Conservation (phyloP, 805 yeast species). For the Lipomyces mesembrius region DNA sequence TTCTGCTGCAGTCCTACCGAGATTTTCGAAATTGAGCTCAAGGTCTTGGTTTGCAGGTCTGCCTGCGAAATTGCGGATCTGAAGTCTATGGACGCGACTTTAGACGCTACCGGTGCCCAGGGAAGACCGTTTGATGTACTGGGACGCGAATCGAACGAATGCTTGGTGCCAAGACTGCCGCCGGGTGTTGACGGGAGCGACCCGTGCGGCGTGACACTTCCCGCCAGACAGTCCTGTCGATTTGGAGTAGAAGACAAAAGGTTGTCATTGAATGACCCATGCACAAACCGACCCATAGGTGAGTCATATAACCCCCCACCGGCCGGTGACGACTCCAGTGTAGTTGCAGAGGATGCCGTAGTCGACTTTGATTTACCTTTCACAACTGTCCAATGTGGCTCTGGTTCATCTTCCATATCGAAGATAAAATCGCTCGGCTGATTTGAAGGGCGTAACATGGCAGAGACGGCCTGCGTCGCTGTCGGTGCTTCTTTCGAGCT, state of each 20-base stretch:
- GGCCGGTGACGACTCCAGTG: constrained; percentile 30
- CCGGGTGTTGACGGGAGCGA: constrained; percentile 9
- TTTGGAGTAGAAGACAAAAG: background rate
- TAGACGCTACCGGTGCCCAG: constrained; percentile 23
- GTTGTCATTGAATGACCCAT: constrained; percentile 9
- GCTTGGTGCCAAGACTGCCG: background rate
- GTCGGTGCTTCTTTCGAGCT: constrained; percentile 21
- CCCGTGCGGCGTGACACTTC: constrained; percentile 14
- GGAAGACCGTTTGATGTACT: constrained; percentile 1
- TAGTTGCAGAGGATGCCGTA: constrained; percentile 16
- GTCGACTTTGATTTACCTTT: constrained; percentile 24
- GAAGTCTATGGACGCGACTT: constrained; percentile 20
- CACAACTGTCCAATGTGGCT: constrained; percentile 23
- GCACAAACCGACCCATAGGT: constrained; percentile 7
- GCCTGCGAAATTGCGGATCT: background rate
- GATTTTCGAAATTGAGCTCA: constrained; percentile 21
- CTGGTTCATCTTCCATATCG: constrained; percentile 38
- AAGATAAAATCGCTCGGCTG: constrained; percentile 29
- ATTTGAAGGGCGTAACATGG: constrained; percentile 15
- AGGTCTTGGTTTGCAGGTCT: background rate
- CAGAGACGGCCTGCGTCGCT: constrained; percentile 15
- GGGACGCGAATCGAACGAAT: background rate
- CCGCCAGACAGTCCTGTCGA: constrained; percentile 8
- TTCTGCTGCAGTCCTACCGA: constrained; percentile 26
- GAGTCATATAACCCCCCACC: constrained; percentile 8